phyloP scores from a whole-genome alignment of 2,329 filamentous ascomycete species.

The Phaeophleospora eucalypticola region DNA sequence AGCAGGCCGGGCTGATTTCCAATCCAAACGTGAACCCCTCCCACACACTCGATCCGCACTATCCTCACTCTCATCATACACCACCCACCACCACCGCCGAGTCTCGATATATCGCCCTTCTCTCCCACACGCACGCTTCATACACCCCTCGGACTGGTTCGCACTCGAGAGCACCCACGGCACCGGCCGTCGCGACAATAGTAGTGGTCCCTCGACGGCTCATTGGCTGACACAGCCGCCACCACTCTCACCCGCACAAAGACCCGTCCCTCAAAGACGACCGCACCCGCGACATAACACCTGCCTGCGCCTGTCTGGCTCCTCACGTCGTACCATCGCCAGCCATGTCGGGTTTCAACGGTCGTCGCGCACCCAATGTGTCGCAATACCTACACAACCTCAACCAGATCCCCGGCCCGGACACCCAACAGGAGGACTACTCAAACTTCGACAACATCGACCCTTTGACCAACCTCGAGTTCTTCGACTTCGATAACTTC shows the following conservation, averaged over 20 bases:
- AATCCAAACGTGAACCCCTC: too few relatives aligned
- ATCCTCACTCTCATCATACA: too few relatives aligned
- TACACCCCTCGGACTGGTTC: too few relatives aligned
- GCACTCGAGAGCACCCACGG: too few relatives aligned
- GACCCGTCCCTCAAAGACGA: not conserved
- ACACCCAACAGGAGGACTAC: conserved; percentile 51
- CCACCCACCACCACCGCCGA: too few relatives aligned
- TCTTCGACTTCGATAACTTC: conserved; percentile 61
- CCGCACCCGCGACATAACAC: not conserved
- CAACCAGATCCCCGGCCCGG: conserved; percentile 64
- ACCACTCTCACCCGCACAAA: not conserved
- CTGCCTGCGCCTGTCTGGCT: not conserved
- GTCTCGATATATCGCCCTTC: too few relatives aligned
- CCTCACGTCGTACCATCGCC: not conserved
- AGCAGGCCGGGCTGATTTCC: too few relatives aligned
- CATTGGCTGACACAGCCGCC: not conserved
- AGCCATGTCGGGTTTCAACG: conserved; percentile 69
- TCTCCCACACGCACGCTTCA: too few relatives aligned
- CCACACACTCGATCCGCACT: too few relatives aligned
- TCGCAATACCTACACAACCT: conserved; percentile 84
- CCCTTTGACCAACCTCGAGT: conserved; percentile 57
- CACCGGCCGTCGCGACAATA: too few relatives aligned
- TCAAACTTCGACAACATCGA: conserved; percentile 52
- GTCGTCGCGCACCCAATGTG: conserved; percentile 78
- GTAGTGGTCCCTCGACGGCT: too few relatives aligned